Evolutionary conservation across 179 eudicot species (phyloP).

Genomic region (Corrigiola litoralis): DNA sequence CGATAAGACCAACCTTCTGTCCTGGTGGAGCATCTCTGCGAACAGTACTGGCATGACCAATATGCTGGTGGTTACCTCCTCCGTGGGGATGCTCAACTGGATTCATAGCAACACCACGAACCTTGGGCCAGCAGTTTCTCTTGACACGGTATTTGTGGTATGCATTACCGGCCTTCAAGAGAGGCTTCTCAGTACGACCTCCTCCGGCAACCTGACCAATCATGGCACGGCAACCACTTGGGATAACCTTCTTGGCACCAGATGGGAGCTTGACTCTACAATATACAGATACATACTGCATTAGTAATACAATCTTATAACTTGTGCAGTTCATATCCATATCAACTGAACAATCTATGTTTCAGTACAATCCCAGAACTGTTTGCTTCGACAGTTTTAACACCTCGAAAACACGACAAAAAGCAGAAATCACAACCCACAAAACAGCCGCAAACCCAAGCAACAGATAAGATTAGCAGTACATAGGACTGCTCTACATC

Average conservation of each 20-base stretch:
- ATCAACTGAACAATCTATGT: neutral
- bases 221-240: slow-evolving; percentile 43
- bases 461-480: too few relatives aligned
- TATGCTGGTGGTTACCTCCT: slow-evolving; percentile 47
- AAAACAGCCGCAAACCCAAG: neutral
- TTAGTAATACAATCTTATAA: neutral
- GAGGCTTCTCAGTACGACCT: slow-evolving; percentile 45
- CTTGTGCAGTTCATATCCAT: too few relatives aligned
- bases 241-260: slow-evolving; percentile 37
- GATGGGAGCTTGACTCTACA: slow-evolving; percentile 36
- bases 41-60: slow-evolving; percentile 40
- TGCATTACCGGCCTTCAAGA: slow-evolving; percentile 37
- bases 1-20: slow-evolving; percentile 41
- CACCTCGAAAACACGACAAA: too few relatives aligned
- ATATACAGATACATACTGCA: neutral
- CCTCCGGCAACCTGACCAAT: slow-evolving; percentile 40
- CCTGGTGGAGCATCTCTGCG: slow-evolving; percentile 41
- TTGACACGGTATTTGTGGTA: slow-evolving; percentile 42
- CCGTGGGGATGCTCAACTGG: slow-evolving; percentile 47
- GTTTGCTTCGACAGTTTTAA: too few relatives aligned
- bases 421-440: too few relatives aligned
- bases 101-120: slow-evolving; percentile 45
- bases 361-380: too few relatives aligned
- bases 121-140: slow-evolving; percentile 45
- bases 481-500: too few relatives aligned